Conservation (phyloP, 371 early-diverging fungal genomes). For the Syncephalastrum sp. region DNA sequence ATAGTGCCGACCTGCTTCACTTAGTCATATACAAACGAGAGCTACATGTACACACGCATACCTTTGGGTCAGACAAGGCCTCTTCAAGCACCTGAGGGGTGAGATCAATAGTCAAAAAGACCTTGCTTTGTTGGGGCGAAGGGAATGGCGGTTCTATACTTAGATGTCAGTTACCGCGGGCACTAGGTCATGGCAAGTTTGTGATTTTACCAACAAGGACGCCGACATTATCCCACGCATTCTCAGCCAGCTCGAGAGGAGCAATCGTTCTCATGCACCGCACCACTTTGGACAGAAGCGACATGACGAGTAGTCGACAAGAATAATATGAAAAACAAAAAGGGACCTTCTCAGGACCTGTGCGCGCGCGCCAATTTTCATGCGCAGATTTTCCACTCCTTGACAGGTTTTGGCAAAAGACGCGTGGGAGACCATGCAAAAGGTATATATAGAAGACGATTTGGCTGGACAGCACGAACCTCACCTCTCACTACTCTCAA, state of each 20-base stretch:
- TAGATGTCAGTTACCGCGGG: not conserved
- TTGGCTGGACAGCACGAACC: not conserved
- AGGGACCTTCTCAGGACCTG: not conserved
- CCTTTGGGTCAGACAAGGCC: constrained; percentile 73
- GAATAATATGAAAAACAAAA: not conserved
- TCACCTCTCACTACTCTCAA: constrained; percentile 2
- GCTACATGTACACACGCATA: constrained; percentile 11
- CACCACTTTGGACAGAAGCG: constrained; percentile 56
- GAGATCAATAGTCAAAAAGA: constrained; percentile 97
- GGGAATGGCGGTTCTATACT: constrained; percentile 72
- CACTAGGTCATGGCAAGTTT: constrained; percentile 1
- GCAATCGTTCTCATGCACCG: constrained; percentile 82
- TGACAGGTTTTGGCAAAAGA: not conserved
- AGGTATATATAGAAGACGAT: not conserved
- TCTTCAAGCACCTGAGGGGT: constrained; percentile 89
- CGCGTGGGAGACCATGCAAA: constrained; percentile 5
- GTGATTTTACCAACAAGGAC: constrained; percentile 67
- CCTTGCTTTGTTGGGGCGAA: constrained; percentile 60
- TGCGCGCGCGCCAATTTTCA: too few relatives aligned
- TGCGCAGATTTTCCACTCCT: too few relatives aligned
- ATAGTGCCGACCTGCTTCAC: constrained; percentile 76
- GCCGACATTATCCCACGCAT: constrained; percentile 98
- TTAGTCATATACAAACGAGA: not conserved
- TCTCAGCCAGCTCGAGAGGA: constrained; percentile 86
- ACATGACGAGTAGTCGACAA: constrained; percentile 32